These are phyloP conservation scores for Venturia carpophila DNA, from an alignment of 2,329 filamentous ascomycete genomes.

Conservation along the genomic window DNA sequence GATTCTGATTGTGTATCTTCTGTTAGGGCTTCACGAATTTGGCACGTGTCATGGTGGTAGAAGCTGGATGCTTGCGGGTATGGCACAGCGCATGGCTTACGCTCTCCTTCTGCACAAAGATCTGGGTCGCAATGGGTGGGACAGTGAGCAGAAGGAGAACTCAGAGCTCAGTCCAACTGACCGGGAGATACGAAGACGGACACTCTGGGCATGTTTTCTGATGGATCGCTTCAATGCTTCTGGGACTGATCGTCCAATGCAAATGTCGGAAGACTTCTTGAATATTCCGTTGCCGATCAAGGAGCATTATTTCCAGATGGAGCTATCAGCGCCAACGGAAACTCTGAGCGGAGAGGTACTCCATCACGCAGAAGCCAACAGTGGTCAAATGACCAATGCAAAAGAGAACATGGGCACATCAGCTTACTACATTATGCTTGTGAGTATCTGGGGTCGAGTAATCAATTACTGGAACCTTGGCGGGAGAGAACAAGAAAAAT, in stretches of 20 bases:
- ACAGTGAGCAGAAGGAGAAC: constrained; percentile 44
- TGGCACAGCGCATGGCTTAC: constrained; percentile 95
- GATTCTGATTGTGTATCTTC: constrained; percentile 80
- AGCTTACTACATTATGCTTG: constrained; percentile 77
- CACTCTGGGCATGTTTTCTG: constrained; percentile 97
- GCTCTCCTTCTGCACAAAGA: constrained; percentile 90
- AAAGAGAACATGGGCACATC: constrained; percentile 89
- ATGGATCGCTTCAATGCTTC: constrained; percentile 98
- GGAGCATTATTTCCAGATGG: constrained; percentile 82
- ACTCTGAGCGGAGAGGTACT: constrained; percentile 64
- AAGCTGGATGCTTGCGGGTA: constrained; percentile 92
- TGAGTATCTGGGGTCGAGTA: constrained; percentile 83
- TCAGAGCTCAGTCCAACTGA: constrained; percentile 79
- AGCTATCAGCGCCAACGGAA: constrained; percentile 83
- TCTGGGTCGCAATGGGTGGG: constrained; percentile 69
- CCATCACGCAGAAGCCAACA: constrained; percentile 53
- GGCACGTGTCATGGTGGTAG: constrained; percentile 93
- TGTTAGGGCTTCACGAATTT: constrained; percentile 89
- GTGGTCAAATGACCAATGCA: constrained; percentile 57
- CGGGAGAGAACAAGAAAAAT: constrained; percentile 67
- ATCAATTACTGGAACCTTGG: constrained; percentile 87
- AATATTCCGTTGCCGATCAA: constrained; percentile 86
- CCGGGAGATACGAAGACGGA: constrained; percentile 81
- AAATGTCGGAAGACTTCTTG: constrained; percentile 81
- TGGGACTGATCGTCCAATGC: constrained; percentile 83